A percentile compares a stretch with the other conserved stretches of the same genome.
Conservation (phyloP, 2,329 filamentous ascomycete genomes). For the Sporothrix globosa region DNA sequence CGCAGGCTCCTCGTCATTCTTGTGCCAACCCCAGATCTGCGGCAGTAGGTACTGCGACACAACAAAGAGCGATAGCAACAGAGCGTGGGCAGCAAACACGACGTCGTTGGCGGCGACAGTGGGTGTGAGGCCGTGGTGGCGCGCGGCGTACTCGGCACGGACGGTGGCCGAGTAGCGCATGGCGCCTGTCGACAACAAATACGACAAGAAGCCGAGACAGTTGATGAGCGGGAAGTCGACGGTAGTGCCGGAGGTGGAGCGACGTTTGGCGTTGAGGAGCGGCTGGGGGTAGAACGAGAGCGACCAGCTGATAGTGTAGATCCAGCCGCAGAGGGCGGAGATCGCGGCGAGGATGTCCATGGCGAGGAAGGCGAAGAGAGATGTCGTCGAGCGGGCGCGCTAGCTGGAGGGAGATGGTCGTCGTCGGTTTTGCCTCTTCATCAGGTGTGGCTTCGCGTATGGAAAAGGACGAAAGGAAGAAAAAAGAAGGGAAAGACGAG, state of each 20-base stretch:
- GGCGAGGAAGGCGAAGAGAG: background rate
- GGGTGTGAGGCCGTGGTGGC: conserved; percentile 74
- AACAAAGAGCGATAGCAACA: conserved; percentile 71
- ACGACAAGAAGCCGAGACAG: conserved; percentile 68
- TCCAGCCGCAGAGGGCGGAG: conserved; percentile 70
- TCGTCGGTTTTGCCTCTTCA: background rate
- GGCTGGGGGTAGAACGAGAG: conserved; percentile 92
- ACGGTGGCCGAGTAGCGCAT: conserved; percentile 81
- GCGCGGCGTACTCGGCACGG: conserved; percentile 77
- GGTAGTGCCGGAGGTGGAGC: conserved; percentile 79
- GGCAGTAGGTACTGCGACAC: conserved; percentile 76
- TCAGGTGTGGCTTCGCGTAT: background rate
- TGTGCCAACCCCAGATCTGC: conserved; percentile 71
- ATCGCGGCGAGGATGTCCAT: conserved; percentile 50
- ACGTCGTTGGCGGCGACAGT: conserved; percentile 91
- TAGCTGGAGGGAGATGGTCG: background rate
- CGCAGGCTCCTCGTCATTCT: conserved; percentile 42
- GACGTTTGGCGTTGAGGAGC: conserved; percentile 74
- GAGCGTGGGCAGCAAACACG: conserved; percentile 80
- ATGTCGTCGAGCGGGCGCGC: background rate
- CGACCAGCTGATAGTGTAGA: conserved; percentile 79
- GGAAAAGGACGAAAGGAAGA: too few species aligned
- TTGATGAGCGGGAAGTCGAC: conserved; percentile 87
- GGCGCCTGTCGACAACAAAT: conserved; percentile 71
- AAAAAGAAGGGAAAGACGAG: background rate